Base-by-base conservation (phyloP, 140 eudicot genomes). In the Anethum foeniculum region DNA sequence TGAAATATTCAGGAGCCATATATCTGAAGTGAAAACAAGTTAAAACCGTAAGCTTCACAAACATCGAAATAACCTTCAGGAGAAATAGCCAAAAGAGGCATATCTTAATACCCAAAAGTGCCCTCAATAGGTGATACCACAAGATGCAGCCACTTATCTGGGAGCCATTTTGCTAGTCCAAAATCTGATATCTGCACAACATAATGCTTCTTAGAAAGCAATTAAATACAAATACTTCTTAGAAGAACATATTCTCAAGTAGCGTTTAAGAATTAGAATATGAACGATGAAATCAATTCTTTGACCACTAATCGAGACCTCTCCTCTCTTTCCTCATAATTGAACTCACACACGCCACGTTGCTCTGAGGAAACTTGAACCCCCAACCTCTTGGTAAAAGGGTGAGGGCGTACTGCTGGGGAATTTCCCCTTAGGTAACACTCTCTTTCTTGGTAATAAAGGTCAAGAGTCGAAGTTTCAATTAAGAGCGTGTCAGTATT, bases 121-220 rank as follows among this genome's bases (percentile, higher is more conserved):
- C 82, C 83, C 75, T 85, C 81, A 8, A 81, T 51, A 32, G 82
- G 78, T 8, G 81, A 78, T 2, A 78, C 83, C 64, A 68, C 90
- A 89, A 88, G 97, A 68, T 92, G 95, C 72, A 69, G 84, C 97
- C 97, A 95, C 77, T 88, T 88, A 7, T 92, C 96, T 2, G 99
- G 99, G 14, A 95, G 99, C 99, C 99, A 95, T 85, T 95, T 95
- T 67, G 97, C 97, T 39, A 95, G 82, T 34, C 99, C 99, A 51
- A 90, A 95, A 83, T 95, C 99, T n/a, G 99, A 95, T 84, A 95
- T 95, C 99, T 95, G 90, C 60, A 79, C 6, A 79, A 13, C 18
- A 64, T 30, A 49, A 68, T 6, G 51, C 52, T 83, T 21, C 71
- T 27, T 64, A 28, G 38, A 74, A 36, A 12, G 3, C 38, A 23